A percentile compares a stretch with the other conserved stretches of the same genome.
phyloP scores from a whole-genome alignment of 176 grass and related monocot species.

The Calamus simplicifolius region DNA sequence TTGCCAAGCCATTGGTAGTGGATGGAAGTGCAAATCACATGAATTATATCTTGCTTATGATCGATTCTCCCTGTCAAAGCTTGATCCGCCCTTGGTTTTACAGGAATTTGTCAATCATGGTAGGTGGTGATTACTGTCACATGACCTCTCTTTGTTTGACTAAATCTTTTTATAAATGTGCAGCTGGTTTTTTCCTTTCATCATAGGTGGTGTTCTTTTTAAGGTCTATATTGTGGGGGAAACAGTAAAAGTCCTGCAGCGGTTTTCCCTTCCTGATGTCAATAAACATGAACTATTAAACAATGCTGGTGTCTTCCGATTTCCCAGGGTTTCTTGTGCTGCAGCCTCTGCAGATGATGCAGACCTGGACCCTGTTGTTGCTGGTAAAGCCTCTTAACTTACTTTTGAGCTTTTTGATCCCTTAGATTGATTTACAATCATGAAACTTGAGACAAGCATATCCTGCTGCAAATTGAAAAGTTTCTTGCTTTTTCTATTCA shows the following conservation, averaged over 20 bases:
- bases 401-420: neutral
- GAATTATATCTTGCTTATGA: conserved; percentile 76
- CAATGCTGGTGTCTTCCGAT: conserved; percentile 58
- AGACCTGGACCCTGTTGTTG: conserved; percentile 66
- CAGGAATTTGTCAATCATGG: conserved; percentile 98
- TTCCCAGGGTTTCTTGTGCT: conserved; percentile 98
- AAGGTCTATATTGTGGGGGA: conserved; percentile 94
- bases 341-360: conserved; percentile 69
- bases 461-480: neutral
- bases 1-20: conserved; percentile 81
- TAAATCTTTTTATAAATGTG: no score
- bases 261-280: conserved; percentile 85
- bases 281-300: conserved; percentile 46
- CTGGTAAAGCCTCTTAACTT: conserved; percentile 53
- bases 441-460: no score
- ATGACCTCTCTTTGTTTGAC: neutral
- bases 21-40: conserved; percentile 88
- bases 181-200: conserved; percentile 11
- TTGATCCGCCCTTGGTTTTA: conserved; percentile 84
- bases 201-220: conserved; percentile 76
- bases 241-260: conserved; percentile 56
- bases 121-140: conserved; percentile 19
- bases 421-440: no score
- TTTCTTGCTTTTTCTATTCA: conserved; percentile 23
- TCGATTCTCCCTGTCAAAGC: conserved; percentile 54